Evolutionary conservation across 345 rosid species (phyloP), one percentile per base, ranked within the genome.

Genomic region (Gossypium bickii): DNA sequence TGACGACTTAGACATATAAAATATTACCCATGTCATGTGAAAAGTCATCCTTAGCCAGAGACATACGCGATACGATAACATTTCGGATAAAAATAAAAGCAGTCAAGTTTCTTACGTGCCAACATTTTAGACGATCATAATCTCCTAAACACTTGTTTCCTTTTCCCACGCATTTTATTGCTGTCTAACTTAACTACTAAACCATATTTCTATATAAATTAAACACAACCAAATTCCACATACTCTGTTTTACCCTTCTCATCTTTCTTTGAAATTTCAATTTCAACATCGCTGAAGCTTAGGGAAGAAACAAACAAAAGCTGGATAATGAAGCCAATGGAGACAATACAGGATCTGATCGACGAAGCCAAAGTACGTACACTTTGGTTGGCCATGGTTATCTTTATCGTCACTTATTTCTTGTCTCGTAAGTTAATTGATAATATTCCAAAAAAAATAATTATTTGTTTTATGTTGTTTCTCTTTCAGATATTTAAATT

Each of bases 271-370:
- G 7, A 20, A 43, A 5, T 20, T 7, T 25, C 47, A 56, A 55
- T 11, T 55, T 13, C 61, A 43, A 25, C 38, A 34, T 51, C 47
- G 63, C 16, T 22, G 66, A 20, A 60, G 55, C 62, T 24, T n/a
- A 7, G 24, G 24, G 44, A 43, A 57, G 44, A 53, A 34, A 70
- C 3, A 13, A 7, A 49, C 18, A 27, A 1, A 12, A 53, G 74
- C 24, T 27, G 63, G 74, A 79, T 38, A 77, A 83, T 87, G 98
- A 91, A 86, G 90, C 79, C 90, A 71, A 88, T 90, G 92, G 91
- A 88, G 85, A 88, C 87, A 73, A 85, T 96, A 79, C 87, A 90
- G 74, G 99, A 96, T 90, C 98, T 96, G 82, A 86, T 96, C 75
- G 97, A 96, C 76, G 98, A 93, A 76, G 98, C 92, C 22, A 93